phyloP scores from a whole-genome alignment of 1,139 yeast species.

The Blastobotrys arbuscula region DNA sequence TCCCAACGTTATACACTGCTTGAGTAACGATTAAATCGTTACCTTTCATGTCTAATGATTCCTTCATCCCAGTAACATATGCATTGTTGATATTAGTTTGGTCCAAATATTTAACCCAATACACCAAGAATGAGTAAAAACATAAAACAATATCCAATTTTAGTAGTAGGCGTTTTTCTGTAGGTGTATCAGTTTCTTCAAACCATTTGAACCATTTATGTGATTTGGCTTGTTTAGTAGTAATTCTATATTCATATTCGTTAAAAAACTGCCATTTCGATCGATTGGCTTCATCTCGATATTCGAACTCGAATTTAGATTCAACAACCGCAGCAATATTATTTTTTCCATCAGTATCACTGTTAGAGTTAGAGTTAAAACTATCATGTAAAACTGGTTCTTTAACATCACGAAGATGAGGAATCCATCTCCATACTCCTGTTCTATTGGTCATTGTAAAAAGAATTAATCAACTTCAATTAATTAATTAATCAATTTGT shows the following conservation, averaged over 20 bases:
- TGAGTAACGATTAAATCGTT: constrained; percentile 60
- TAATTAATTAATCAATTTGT: too few relatives aligned
- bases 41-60: constrained; percentile 46
- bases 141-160: constrained; percentile 32
- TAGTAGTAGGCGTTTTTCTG: constrained; percentile 29
- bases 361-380: background rate
- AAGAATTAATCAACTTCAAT: too few relatives aligned
- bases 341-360: background rate
- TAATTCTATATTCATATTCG: constrained; percentile 53
- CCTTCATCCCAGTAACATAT: constrained; percentile 32
- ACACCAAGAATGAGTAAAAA: constrained; percentile 31
- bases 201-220: constrained; percentile 48
- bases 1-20: constrained; percentile 55
- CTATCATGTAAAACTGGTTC: background rate
- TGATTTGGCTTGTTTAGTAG: constrained; percentile 26
- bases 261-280: constrained; percentile 60
- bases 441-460: background rate
- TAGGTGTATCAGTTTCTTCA: constrained; percentile 32
- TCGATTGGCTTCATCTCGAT: constrained; percentile 46
- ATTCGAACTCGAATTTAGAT: constrained; percentile 10
- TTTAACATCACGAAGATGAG: constrained; percentile 13
- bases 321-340: background rate
- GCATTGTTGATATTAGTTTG: constrained; percentile 39
- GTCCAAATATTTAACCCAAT: constrained; percentile 34
- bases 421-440: constrained; percentile 9